Evolutionary conservation across 495 filamentous ascomycete species (phyloP).

Genomic region (Tuber umbilicatum): DNA sequence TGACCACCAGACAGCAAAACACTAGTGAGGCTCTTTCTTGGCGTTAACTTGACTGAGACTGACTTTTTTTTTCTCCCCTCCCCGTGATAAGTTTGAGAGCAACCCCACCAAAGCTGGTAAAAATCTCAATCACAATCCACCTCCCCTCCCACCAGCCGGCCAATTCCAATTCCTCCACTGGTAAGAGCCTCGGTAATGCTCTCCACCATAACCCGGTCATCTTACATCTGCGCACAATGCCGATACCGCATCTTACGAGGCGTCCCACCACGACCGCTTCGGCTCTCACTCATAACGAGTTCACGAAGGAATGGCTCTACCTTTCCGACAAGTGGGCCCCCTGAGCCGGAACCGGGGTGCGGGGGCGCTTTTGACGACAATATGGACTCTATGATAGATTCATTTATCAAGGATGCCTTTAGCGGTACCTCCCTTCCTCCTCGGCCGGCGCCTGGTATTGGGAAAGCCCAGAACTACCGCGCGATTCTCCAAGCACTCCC

Average conservation of each 20-base stretch:
- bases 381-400: constrained; percentile 6
- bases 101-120: neutral
- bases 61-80: neutral
- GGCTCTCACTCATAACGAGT: neutral
- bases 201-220: constrained; percentile 22
- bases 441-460: neutral
- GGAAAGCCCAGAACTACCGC: neutral
- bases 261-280: neutral
- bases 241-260: constrained; percentile 19
- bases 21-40: neutral
- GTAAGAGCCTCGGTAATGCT: constrained; percentile 21
- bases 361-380: neutral
- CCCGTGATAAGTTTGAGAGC: neutral
- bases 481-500: neutral
- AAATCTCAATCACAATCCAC: neutral
- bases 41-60: neutral
- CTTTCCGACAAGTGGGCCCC: neutral
- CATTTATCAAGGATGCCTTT: constrained; percentile 2
- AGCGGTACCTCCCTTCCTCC: neutral
- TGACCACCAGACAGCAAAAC: neutral
- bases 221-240: constrained; percentile 38
- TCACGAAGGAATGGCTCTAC: neutral
- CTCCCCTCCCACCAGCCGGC: neutral
- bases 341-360: constrained; percentile 1
- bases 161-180: neutral